Evolutionary conservation across 1,284 basidiomycete genomes (phyloP).

Genomic region (Rhodotorula sp.): DNA sequence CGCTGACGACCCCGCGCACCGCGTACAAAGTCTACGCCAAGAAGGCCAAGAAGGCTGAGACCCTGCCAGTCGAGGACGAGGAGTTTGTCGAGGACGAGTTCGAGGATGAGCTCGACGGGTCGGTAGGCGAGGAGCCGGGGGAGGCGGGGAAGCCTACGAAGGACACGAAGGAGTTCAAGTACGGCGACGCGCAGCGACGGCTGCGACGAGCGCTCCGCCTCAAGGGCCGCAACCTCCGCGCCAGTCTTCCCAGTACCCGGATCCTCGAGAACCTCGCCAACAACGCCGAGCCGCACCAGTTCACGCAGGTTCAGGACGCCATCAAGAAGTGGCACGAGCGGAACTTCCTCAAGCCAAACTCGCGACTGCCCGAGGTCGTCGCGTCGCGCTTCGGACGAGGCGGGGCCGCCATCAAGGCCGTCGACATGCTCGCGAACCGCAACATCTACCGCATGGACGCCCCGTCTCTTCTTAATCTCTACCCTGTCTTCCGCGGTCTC

Average conservation of each 20-base stretch:
- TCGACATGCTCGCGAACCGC: constrained; percentile 12
- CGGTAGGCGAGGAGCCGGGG: too few relatives aligned
- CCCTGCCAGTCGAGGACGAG: constrained; percentile 5
- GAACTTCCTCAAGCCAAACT: background rate
- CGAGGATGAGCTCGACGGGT: constrained; percentile 15
- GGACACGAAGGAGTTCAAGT: too few relatives aligned
- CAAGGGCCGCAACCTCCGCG: background rate
- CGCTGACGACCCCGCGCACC: background rate
- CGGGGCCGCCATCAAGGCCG: background rate
- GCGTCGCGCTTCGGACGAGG: background rate
- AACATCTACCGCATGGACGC: constrained; percentile 14
- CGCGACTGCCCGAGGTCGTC: background rate
- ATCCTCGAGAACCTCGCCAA: constrained; percentile 1
- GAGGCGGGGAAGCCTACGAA: too few relatives aligned
- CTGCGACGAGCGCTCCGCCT: too few relatives aligned
- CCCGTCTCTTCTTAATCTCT: background rate
- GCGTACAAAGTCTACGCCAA: background rate
- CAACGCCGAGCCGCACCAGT: background rate
- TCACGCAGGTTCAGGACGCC: background rate
- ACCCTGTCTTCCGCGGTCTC: constrained; percentile 15
- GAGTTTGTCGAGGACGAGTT: constrained; percentile 15
- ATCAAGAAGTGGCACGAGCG: constrained; percentile 1
- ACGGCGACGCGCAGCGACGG: too few relatives aligned
- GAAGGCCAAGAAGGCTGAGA: background rate
- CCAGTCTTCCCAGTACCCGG: background rate